Evolutionary conservation across 2,329 filamentous ascomycete species (phyloP).

Genomic region (Polychaeton citri): DNA sequence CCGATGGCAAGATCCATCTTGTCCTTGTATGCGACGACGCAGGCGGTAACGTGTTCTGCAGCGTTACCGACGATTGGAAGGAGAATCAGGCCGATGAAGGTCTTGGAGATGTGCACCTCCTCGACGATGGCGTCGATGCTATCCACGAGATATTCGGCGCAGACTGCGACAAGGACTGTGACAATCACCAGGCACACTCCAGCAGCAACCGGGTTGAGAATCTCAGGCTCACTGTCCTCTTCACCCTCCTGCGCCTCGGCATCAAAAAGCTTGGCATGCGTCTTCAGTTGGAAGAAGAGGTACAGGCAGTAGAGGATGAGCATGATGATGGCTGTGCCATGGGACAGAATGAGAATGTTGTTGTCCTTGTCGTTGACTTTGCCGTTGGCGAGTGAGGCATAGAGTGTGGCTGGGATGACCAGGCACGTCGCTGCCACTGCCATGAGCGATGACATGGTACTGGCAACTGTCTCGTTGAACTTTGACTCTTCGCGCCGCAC

Average conservation of each 20-base stretch:
- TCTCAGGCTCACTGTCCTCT: constrained; percentile 24
- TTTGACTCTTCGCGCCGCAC: constrained; percentile 29
- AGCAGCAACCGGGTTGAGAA: constrained; percentile 32
- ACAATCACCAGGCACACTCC: constrained; percentile 33
- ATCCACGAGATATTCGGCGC: constrained; percentile 41
- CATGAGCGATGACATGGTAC: constrained; percentile 56
- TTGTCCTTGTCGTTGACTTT: constrained; percentile 26
- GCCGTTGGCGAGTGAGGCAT: constrained; percentile 30
- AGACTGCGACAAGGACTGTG: constrained; percentile 36
- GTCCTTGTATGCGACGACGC: constrained; percentile 42
- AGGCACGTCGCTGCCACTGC: constrained; percentile 41
- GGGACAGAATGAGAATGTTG: constrained; percentile 37
- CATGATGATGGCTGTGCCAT: constrained; percentile 40
- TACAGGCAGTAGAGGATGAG: constrained; percentile 41
- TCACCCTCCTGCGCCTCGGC: constrained; percentile 18
- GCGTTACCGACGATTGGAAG: constrained; percentile 46
- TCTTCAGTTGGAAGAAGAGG: constrained; percentile 42
- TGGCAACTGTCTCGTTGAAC: constrained; percentile 65
- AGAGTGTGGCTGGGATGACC: constrained; percentile 41
- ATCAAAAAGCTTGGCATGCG: constrained; percentile 35
- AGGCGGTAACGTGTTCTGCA: constrained; percentile 42
- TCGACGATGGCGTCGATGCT: constrained; percentile 42
- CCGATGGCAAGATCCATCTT: constrained; percentile 46
- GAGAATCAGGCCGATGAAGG: constrained; percentile 44
- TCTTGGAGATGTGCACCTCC: constrained; percentile 38